Evolutionary conservation across 176 grass and related monocot genomes (phyloP).

Genomic region (Pontederia crassipes): DNA sequence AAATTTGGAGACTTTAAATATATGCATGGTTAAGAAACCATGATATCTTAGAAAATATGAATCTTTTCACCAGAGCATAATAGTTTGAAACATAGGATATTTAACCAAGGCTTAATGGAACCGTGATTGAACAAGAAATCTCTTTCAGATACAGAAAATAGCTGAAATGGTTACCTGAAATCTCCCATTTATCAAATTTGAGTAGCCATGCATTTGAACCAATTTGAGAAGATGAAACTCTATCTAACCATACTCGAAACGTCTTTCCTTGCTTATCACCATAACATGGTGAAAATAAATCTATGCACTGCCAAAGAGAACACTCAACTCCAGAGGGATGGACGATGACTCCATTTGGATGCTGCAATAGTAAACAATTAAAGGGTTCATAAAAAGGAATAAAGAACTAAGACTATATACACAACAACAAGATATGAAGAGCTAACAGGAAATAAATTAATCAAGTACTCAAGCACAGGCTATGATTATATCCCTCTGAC

Average conservation of each 20-base stretch:
- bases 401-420: too few species aligned
- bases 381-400: background rate
- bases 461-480: too few species aligned
- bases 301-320: conserved; percentile 42
- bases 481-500: too few species aligned
- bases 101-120: conserved; percentile 10
- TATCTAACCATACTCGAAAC: conserved; percentile 75
- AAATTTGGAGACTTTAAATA: background rate
- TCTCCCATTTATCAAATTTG: conserved; percentile 79
- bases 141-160: conserved; percentile 1
- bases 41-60: background rate
- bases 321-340: conserved; percentile 64
- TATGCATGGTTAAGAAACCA: background rate
- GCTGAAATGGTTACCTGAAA: conserved; percentile 40
- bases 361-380: conserved; percentile 24
- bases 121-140: background rate
- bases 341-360: conserved; percentile 49
- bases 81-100: background rate
- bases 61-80: background rate
- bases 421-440: too few species aligned
- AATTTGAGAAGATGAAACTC: conserved; percentile 48
- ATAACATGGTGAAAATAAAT: conserved; percentile 42
- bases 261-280: conserved; percentile 48
- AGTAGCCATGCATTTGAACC: conserved; percentile 58
- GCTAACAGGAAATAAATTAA: too few species aligned